Percentiles rank a stretch among this genome's conserved stretches.
Evolutionary conservation across 2,329 filamentous ascomycete species (phyloP).

Genomic region (Cladobotryum protrusum): DNA sequence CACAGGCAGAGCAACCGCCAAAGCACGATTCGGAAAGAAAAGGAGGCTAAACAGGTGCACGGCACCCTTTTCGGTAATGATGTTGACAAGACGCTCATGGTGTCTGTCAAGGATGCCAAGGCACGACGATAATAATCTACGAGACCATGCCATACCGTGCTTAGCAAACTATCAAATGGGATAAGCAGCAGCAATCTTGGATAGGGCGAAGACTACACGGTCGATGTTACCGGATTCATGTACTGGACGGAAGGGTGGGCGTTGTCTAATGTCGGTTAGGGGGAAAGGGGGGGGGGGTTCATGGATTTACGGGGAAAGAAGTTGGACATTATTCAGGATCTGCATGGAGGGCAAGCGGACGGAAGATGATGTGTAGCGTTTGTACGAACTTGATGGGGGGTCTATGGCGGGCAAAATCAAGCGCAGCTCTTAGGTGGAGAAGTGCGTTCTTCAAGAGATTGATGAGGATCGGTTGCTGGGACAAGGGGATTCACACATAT

Average conservation of each 20-base stretch:
- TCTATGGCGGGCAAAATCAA: not conserved
- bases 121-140: not conserved
- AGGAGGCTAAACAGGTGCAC: conserved; percentile 43
- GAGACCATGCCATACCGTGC: not conserved
- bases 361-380: not conserved
- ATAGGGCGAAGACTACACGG: conserved; percentile 4
- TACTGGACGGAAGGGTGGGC: not conserved
- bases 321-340: conserved; percentile 14
- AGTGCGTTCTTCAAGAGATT: not conserved
- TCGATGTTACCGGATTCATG: not conserved
- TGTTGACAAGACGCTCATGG: not conserved
- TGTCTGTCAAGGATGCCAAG: not conserved
- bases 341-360: not conserved
- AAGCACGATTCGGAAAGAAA: conserved; percentile 57
- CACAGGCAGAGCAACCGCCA: conserved; percentile 47
- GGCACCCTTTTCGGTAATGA: conserved; percentile 1
- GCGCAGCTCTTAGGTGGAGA: not conserved
- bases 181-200: conserved; percentile 6
- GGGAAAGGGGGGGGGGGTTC: not conserved
- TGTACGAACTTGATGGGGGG: conserved; percentile 5
- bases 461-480: conserved; percentile 3
- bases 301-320: not conserved
- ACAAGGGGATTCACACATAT: conserved; percentile 10
- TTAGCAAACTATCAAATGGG: not conserved
- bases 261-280: not conserved